Base-by-base conservation (phyloP, 2,329 filamentous ascomycete species). In the Talaromyces verruculosus region DNA sequence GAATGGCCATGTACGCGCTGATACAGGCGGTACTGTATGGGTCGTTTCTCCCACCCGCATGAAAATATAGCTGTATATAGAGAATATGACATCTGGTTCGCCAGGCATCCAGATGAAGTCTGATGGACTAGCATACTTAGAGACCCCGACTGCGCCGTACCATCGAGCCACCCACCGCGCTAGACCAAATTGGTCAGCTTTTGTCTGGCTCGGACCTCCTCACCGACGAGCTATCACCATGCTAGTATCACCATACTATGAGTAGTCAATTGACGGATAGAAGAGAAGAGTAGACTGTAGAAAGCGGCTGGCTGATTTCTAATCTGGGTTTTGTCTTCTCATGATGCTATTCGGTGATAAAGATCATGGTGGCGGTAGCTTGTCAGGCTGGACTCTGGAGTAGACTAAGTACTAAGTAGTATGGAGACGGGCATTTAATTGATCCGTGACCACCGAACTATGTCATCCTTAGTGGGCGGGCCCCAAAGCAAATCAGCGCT, bases 1-100 rank as follows among this genome's bases (percentile, higher is more conserved):
- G 88, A 71, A 91, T 94, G 83, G 82, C 93, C 63, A 85, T 93
- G 78, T 99, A 99, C 80, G 91, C 87, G 2, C 77, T 91, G 39
- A 85, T 97, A 51, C 95, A 99, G 76, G 92, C 86, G 0, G 89
- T 87, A 7, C 80, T 99, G 49, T 99, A 92, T 81, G 89, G 93
- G 3, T 93, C 88, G 3, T 99, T 99, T 76, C 83, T 99, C 59
- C 95, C 95, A 5, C 95, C 95, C 49, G 95, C 95, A 25, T 96
- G 63, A 61, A n/a, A n/a, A 33, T 13, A 41, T 28, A 39, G 33
- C n/a, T 37, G 11, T 51, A 15, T 37, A 25, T 37, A 57, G 33
- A 37, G 11, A 55, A 8, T 11, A 25, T 39, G n/a, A 37, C 15
- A 33, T 19, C 19, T 57, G n/a, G 10, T 57, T 39, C 30, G 53